These are phyloP conservation scores for Chaetomium sp. DNA, from an alignment of 2,329 filamentous ascomycete genomes.

Conservation along the genomic window DNA sequence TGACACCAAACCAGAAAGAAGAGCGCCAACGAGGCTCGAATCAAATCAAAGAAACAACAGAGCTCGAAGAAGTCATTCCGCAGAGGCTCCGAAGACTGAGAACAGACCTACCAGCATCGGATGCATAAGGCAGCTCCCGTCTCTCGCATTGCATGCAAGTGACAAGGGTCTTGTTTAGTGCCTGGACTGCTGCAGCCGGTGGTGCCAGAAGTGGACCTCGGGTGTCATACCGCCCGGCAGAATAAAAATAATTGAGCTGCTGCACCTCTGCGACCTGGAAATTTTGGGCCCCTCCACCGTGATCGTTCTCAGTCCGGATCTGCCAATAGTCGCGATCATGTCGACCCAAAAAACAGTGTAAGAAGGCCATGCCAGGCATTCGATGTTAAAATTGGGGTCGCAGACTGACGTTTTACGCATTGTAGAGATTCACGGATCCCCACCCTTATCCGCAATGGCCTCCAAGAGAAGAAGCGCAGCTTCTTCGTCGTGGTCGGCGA, in stretches of 20 bases:
- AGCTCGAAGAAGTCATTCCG: conserved; percentile 33
- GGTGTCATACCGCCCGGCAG: conserved; percentile 29
- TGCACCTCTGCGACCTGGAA: conserved; percentile 12
- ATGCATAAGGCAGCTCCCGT: no score
- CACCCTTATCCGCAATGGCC: conserved; percentile 85
- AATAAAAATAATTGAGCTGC: conserved; percentile 32
- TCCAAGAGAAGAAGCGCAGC: conserved; percentile 94
- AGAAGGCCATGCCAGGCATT: conserved; percentile 28
- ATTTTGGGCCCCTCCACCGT: conserved; percentile 32
- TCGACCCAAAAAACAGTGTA: conserved; percentile 63
- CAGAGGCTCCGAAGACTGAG: conserved; percentile 22
- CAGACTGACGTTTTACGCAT: conserved; percentile 10
- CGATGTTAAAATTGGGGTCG: background rate
- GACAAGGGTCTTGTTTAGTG: conserved; percentile 1
- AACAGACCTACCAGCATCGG: no score
- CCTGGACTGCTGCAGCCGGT: background rate
- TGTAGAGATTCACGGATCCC: conserved; percentile 83
- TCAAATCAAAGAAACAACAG: conserved; percentile 34
- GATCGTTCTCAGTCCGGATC: conserved; percentile 17
- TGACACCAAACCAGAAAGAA: conserved; percentile 27
- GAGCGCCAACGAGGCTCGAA: conserved; percentile 31
- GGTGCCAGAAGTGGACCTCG: conserved; percentile 8
- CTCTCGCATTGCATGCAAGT: no score
- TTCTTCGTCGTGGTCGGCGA: conserved; percentile 98
- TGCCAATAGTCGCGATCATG: conserved; percentile 47